Evolutionary conservation across 2,329 filamentous ascomycete species (phyloP).

Genomic region (Fusarium stilboides): DNA sequence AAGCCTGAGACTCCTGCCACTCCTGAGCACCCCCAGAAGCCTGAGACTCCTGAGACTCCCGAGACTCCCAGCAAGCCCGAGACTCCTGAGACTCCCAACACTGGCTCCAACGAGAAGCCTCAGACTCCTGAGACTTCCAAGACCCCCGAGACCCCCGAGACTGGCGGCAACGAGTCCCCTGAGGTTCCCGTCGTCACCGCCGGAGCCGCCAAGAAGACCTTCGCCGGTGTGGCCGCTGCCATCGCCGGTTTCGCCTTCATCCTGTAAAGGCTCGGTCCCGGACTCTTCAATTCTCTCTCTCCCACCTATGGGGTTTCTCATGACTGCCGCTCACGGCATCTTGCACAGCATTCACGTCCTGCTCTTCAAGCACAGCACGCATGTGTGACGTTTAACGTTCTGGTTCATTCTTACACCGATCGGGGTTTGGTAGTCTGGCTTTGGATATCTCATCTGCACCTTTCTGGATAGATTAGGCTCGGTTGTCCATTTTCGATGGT

Average conservation of each 20-base stretch:
- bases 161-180: constrained; percentile 12
- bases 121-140: constrained; percentile 21
- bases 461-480: constrained; percentile 26
- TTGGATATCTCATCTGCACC: constrained; percentile 28
- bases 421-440: constrained; percentile 26
- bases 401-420: constrained; percentile 45
- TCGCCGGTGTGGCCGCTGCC: constrained; percentile 44
- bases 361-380: constrained; percentile 20
- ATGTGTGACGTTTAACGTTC: constrained; percentile 45
- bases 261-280: constrained; percentile 39
- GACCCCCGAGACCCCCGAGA: constrained; percentile 4
- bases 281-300: constrained; percentile 2
- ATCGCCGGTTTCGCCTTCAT: constrained; percentile 48
- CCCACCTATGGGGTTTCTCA: constrained; percentile 9
- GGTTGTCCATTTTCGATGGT: constrained; percentile 39
- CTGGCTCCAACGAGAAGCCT: not conserved
- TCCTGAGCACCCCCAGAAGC: not conserved
- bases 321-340: constrained; percentile 15
- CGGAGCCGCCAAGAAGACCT: constrained; percentile 47
- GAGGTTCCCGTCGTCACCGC: constrained; percentile 43
- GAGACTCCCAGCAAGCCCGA: not conserved
- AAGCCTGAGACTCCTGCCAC: constrained; percentile 2
- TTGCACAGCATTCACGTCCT: constrained; percentile 15
- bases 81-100: not conserved
- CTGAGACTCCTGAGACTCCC: not conserved